Conservation (phyloP, 495 filamentous ascomycete species). For the Pyronema omphalodes region DNA sequence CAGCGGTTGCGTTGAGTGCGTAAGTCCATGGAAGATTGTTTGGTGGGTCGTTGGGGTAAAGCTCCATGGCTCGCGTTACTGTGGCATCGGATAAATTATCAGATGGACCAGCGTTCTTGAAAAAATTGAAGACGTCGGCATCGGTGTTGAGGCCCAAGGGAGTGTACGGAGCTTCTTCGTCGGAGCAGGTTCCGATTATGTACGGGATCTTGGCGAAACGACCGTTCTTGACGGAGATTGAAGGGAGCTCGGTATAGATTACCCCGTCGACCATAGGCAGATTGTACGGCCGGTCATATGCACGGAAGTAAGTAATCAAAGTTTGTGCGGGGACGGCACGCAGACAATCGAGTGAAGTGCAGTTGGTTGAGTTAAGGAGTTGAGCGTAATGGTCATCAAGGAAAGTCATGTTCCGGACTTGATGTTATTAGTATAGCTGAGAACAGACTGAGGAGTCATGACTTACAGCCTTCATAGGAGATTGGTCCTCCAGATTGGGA, state of each 20-base stretch:
- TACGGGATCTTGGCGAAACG: conserved; percentile 35
- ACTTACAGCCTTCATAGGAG: not conserved
- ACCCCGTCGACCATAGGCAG: conserved; percentile 30
- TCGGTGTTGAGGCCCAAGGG: conserved; percentile 29
- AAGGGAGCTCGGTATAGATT: conserved; percentile 25
- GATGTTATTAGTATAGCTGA: not conserved
- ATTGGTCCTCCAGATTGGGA: not conserved
- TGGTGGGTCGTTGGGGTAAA: conserved; percentile 23
- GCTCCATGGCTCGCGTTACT: conserved; percentile 9
- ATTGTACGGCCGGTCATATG: not conserved
- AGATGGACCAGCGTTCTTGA: conserved; percentile 16
- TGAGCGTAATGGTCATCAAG: conserved; percentile 29
- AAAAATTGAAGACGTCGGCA: conserved; percentile 25
- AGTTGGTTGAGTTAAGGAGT: conserved; percentile 39
- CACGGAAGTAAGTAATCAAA: not conserved
- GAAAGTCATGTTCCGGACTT: not conserved
- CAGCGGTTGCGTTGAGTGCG: conserved; percentile 13
- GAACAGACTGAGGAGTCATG: not conserved
- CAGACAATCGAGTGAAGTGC: conserved; percentile 20
- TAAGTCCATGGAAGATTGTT: conserved; percentile 21
- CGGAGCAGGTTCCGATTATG: conserved; percentile 40
- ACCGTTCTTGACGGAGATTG: conserved; percentile 25
- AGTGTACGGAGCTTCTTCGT: conserved; percentile 39
- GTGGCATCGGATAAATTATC: conserved; percentile 19
- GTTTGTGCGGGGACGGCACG: not conserved